Conservation (phyloP, 176 grass and related monocot genomes). For the Triticum turgidum region DNA sequence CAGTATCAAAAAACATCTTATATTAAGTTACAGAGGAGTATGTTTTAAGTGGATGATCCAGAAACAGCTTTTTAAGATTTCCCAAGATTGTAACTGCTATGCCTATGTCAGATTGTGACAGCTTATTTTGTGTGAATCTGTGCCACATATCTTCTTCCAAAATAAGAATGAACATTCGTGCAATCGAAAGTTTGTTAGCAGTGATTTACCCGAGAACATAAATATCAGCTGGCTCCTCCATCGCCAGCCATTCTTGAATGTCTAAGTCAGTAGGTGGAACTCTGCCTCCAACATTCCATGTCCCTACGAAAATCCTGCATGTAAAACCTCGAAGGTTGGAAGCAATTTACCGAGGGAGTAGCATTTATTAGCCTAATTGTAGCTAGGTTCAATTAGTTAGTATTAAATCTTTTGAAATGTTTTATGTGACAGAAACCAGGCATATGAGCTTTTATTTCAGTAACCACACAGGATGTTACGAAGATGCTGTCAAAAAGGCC, state of each 20-base stretch:
- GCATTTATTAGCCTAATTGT: neutral
- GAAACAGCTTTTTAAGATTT: neutral
- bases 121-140: neutral
- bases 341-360: neutral
- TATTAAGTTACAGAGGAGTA: neutral
- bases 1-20: no score
- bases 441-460: slow-evolving; percentile 13
- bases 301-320: slow-evolving; percentile 69
- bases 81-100: neutral
- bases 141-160: slow-evolving; percentile 1
- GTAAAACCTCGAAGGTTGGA: slow-evolving; percentile 23
- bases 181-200: neutral
- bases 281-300: slow-evolving; percentile 87
- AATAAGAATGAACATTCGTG: neutral
- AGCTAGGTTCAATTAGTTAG: slow-evolving; percentile 11
- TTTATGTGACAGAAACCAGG: neutral
- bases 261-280: slow-evolving; percentile 57
- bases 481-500: neutral
- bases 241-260: slow-evolving; percentile 63
- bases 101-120: neutral
- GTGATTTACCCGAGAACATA: slow-evolving; percentile 76
- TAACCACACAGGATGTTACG: neutral
- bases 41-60: neutral
- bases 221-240: slow-evolving; percentile 70
- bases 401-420: slow-evolving; percentile 10